Evolutionary conservation across 306 rosid genomes (phyloP).

Genomic region (Citrullus colocynthis): DNA sequence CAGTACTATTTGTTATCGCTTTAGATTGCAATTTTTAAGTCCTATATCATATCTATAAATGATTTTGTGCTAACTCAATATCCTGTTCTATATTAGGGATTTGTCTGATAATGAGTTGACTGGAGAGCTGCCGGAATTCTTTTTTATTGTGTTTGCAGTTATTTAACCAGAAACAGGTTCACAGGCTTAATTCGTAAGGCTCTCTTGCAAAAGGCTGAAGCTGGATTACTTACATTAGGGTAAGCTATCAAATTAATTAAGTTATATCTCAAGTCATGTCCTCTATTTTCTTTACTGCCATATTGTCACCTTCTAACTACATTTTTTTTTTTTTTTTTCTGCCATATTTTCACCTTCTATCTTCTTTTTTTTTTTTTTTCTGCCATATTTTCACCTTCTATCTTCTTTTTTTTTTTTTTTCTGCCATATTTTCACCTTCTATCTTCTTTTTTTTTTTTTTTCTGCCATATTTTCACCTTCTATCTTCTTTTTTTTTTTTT

Average conservation of each 20-base stretch:
- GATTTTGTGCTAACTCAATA: neutral
- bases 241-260: neutral
- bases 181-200: slow-evolving; percentile 12
- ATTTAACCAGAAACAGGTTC: slow-evolving; percentile 11
- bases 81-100: slow-evolving; percentile 16
- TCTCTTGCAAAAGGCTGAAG: slow-evolving; percentile 2
- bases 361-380: neutral
- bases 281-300: neutral
- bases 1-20: no score
- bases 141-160: neutral
- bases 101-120: slow-evolving; percentile 32
- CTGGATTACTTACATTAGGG: slow-evolving; percentile 2
- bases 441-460: no score
- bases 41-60: no score
- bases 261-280: neutral
- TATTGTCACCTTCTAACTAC: neutral
- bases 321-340: neutral
- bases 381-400: neutral
- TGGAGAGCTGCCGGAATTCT: slow-evolving; percentile 20
- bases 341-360: neutral
- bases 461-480: neutral
- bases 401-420: no score
- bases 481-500: no score
- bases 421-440: neutral
- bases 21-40: no score